Base-by-base conservation (phyloP, 2,329 filamentous ascomycete species). In the Diatrype stigma region DNA sequence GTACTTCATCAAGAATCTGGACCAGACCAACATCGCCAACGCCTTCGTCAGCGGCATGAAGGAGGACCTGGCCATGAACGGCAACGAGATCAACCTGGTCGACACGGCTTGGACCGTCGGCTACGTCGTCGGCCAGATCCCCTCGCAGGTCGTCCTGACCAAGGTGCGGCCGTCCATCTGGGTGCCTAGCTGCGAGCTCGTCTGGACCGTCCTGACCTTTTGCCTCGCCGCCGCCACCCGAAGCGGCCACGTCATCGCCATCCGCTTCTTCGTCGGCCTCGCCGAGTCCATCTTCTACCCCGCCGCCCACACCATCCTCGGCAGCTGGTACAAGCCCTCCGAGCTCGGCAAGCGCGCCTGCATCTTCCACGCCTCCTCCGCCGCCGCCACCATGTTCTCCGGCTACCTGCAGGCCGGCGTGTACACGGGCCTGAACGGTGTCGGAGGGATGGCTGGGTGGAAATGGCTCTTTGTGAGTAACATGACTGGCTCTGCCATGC, bases 321-420 rank as follows among this genome's bases (percentile, higher is more conserved):
- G 73, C 3, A 71, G 67, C 0, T 76, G 73, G 73, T 76, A 75
- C 52, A 69, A 56, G 55, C 72, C 61, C 10, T 53, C 56, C 3
- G 73, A 76, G 54, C 69, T 77, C 0, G 81, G 77, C 49, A 82
- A 82, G 57, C 72, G 80, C 6, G 69, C 71, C 0, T 72, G 71
- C 49, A 69, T 76, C 34, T 75, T 76, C 56, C 70, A 75, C 49
- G 71, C 78, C 0, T 76, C 74, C 23, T 76, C 78, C 10, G 76
- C 73, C 5, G 68, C 81, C 0, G 79, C 77, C 0, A 67, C 69
- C 17, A 80, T 82, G 74, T 76, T 82, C 45, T 77, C 76, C n/a
- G 79, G 79, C 1, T 82, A 80, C 51, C 67, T 82, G 0, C 78
- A 81, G 64, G 73, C 79, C 1, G 78, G 75, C 0, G 74, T 77